Conservation (phyloP, 805 yeast genomes). For the Yamadazyma scolyti region DNA sequence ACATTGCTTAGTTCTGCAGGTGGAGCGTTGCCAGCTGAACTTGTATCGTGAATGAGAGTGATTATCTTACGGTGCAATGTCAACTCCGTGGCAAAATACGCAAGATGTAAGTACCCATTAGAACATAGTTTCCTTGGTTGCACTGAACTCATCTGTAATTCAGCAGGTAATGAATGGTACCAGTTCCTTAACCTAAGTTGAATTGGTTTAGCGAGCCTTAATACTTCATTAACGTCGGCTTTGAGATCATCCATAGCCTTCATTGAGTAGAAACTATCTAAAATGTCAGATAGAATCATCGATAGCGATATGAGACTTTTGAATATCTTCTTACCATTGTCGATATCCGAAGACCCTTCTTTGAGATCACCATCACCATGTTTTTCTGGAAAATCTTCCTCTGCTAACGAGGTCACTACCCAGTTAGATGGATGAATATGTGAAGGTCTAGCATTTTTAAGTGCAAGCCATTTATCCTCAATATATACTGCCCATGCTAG, state of each 20-base stretch:
- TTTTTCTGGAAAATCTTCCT: conserved; percentile 77
- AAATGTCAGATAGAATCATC: conserved; percentile 65
- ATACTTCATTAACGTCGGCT: conserved; percentile 60
- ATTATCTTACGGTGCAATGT: conserved; percentile 79
- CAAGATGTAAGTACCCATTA: conserved; percentile 74
- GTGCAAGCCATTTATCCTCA: conserved; percentile 87
- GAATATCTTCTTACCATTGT: conserved; percentile 66
- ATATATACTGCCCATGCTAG: conserved; percentile 94
- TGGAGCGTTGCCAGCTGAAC: conserved; percentile 26
- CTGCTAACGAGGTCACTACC: conserved; percentile 66
- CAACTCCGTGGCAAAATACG: conserved; percentile 87
- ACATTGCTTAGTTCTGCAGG: conserved; percentile 44
- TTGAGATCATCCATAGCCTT: conserved; percentile 51
- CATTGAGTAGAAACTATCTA: conserved; percentile 70
- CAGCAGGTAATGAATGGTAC: conserved; percentile 70
- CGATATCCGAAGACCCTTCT: conserved; percentile 65
- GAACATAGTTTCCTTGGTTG: conserved; percentile 63
- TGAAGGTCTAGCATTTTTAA: conserved; percentile 80
- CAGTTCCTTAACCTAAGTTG: conserved; percentile 69
- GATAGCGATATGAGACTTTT: conserved; percentile 64
- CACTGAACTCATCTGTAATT: conserved; percentile 58
- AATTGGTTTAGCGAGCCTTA: conserved; percentile 76
- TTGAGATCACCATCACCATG: conserved; percentile 50
- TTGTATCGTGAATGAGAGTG: conserved; percentile 43
- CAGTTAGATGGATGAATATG: conserved; percentile 74